Base-by-base conservation (phyloP, 495 filamentous ascomycete genomes). In the Terfezia claveryi region DNA sequence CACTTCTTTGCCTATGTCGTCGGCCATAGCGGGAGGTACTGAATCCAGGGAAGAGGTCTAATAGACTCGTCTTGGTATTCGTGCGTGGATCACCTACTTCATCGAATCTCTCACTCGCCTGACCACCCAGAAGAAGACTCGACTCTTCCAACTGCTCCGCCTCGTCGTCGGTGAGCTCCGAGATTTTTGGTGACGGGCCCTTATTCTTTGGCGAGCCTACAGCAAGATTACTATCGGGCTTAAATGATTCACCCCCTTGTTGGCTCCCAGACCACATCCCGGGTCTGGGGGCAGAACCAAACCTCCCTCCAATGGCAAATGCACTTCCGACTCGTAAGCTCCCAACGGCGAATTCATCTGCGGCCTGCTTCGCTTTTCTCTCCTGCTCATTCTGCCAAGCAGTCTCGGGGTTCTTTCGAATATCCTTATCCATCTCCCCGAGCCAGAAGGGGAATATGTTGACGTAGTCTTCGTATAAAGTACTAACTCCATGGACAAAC, bases 391-490 rank as follows among this genome's bases (percentile, higher is more conserved):
- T 84, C 54, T 91, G 81, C 67, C 93, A 96, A 1, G 92, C 91
- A 37, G 77, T 75, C 64, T 91, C 80, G 2, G 91, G 91, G 65
- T 98, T 91, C 60, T 82, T 83, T 53, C 87, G 78, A 61, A 98
- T 96, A 61, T 98, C 91, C 37, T 76, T 85, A 59, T 94, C 89
- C 10, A 95, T 70, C 54, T 88, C 83, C 56, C 80, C 76, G 4
- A 95, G 77, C 91, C 91, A 98, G 73, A 96, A 94, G 5, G 91
- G 91, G 56, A 98, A 80, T 55, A 75, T 85, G 69, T 96, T 96
- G 67, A 98, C 89, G 64, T 93, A 73, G 65, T 96, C 92, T 57
- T 96, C 92, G 62, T 94, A 96, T 8, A 96, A 72, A 38, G 80
- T 77, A 11, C 88, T 87, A 2, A 92, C 80, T 56, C 92, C 91